Percentiles rank a stretch among this genome's conserved stretches.
Conservation (phyloP, 805 yeast genomes). For the Cyberlindnera mycetangii region DNA sequence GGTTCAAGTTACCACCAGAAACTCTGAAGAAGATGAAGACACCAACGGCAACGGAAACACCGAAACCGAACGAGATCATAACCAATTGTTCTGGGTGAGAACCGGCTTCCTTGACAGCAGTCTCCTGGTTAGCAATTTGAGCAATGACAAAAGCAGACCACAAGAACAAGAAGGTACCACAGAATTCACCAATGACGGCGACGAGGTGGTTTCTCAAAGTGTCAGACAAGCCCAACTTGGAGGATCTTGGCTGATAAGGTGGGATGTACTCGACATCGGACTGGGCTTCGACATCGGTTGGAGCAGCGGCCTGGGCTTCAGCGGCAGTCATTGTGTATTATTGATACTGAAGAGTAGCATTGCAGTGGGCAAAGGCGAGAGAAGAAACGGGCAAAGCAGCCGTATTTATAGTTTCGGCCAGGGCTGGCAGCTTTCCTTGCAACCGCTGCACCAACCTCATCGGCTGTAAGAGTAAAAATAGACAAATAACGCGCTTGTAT, state of each 20-base stretch:
- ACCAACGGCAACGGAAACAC: constrained; percentile 76
- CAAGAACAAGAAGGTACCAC: constrained; percentile 81
- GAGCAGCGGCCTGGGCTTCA: constrained; percentile 9
- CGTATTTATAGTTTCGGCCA: neutral
- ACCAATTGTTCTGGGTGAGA: constrained; percentile 65
- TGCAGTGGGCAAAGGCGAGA: neutral
- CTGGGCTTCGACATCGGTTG: constrained; percentile 31
- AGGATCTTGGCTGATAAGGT: constrained; percentile 33
- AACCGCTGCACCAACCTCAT: neutral
- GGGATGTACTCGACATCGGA: constrained; percentile 38
- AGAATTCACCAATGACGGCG: constrained; percentile 77
- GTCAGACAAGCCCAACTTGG: constrained; percentile 40
- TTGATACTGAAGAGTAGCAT: neutral
- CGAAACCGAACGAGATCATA: constrained; percentile 85
- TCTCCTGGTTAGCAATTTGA: constrained; percentile 70
- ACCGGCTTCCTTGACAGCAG: constrained; percentile 33
- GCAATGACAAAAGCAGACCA: constrained; percentile 84
- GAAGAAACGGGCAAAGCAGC: neutral
- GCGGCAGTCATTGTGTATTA: constrained; percentile 11
- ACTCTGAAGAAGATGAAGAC: constrained; percentile 68
- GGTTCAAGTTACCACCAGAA: constrained; percentile 89
- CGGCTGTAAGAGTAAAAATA: neutral
- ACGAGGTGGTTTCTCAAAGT: constrained; percentile 55
- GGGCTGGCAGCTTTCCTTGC: neutral
- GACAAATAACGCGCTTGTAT: neutral